These are phyloP conservation scores for Hymenoscyphus albidus DNA, from an alignment of 2,329 filamentous ascomycete genomes.

Conservation along the genomic window DNA sequence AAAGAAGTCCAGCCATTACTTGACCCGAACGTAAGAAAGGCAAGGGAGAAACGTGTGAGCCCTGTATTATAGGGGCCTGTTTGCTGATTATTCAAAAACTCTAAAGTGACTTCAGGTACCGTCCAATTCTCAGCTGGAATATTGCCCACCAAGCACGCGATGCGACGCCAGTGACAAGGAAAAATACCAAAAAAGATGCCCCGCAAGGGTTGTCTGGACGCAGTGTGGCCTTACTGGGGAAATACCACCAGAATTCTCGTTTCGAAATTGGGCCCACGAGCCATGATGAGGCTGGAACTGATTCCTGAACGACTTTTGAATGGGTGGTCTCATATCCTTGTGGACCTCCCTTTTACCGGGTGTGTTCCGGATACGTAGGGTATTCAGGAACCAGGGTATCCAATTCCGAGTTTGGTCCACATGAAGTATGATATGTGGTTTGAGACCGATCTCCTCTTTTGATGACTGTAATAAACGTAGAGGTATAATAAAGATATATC, in stretches of 20 bases:
- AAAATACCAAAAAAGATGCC: background rate
- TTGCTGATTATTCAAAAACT: background rate
- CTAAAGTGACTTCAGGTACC: background rate
- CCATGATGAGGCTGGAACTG: no score
- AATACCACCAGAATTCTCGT: background rate
- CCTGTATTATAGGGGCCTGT: background rate
- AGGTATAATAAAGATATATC: no score
- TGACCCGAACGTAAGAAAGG: background rate
- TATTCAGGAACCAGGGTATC: no score
- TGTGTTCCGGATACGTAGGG: no score
- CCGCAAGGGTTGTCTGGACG: background rate
- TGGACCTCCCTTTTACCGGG: no score
- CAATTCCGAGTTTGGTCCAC: no score
- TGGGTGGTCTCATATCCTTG: no score
- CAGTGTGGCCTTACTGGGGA: background rate
- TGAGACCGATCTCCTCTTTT: no score
- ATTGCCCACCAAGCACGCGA: background rate
- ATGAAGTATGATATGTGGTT: no score
- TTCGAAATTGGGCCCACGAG: conserved; percentile 1
- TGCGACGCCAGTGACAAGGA: background rate
- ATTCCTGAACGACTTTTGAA: no score
- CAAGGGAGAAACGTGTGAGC: background rate
- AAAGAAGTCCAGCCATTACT: background rate
- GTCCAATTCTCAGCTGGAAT: background rate
- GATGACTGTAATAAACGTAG: no score